Conservation (phyloP, 495 filamentous ascomycete species). For the Talaromyces borbonicus region DNA sequence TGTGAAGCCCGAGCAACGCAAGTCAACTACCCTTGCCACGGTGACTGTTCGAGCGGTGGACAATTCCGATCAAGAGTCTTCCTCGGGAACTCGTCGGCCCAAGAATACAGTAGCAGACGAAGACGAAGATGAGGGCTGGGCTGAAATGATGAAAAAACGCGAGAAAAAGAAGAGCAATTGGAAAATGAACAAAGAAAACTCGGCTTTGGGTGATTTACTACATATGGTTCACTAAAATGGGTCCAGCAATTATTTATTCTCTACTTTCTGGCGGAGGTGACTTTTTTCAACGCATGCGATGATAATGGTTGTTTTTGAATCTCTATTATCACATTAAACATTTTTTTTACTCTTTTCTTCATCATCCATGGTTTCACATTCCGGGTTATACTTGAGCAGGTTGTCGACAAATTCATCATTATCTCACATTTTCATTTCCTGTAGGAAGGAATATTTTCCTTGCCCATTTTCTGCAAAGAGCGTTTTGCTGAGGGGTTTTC, state of each 20-base stretch:
- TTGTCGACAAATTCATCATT: too few species aligned
- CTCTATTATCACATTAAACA: constrained; percentile 1
- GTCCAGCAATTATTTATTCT: neutral
- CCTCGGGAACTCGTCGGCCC: constrained; percentile 20
- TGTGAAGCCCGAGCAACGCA: constrained; percentile 15
- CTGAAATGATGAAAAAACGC: constrained; percentile 74
- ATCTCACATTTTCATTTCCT: too few species aligned
- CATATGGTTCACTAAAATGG: constrained; percentile 35
- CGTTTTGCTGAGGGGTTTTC: too few species aligned
- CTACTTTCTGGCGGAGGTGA: neutral
- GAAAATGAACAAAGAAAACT: constrained; percentile 53
- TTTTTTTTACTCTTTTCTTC: constrained; percentile 1
- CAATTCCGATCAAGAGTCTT: constrained; percentile 17
- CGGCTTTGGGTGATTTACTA: constrained; percentile 31
- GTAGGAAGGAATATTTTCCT: too few species aligned
- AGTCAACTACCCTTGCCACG: constrained; percentile 25
- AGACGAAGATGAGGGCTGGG: constrained; percentile 79
- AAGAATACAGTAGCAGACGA: constrained; percentile 42
- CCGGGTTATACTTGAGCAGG: neutral
- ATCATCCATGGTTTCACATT: neutral
- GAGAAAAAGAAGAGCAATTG: constrained; percentile 69
- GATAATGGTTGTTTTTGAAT: neutral
- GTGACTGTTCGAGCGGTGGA: constrained; percentile 29
- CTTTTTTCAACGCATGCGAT: neutral
- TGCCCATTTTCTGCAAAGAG: too few species aligned